phyloP scores from a whole-genome alignment of 305 asterid species.

The Fraxinus ornus region DNA sequence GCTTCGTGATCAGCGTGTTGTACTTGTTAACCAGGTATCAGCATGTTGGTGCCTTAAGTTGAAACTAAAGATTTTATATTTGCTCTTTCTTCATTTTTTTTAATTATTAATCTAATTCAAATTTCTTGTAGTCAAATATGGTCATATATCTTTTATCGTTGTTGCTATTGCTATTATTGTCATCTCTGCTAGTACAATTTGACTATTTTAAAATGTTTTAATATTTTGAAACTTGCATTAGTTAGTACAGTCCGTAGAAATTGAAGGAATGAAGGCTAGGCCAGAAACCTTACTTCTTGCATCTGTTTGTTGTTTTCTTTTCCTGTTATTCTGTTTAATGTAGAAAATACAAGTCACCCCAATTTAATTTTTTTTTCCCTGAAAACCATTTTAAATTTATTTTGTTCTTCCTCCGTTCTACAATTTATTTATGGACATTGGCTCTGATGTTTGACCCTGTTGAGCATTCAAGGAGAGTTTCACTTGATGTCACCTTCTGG shows the following conservation, averaged over 20 bases:
- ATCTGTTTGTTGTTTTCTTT: background rate
- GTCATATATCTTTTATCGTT: background rate
- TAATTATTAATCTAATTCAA: background rate
- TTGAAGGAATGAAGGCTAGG: background rate
- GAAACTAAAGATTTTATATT: background rate
- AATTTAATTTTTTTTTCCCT: background rate
- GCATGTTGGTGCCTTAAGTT: background rate
- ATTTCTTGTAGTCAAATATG: background rate
- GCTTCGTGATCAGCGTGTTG: constrained; percentile 98
- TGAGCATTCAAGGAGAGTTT: background rate
- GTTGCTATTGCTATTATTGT: background rate
- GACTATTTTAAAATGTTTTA: background rate
- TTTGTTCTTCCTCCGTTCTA: background rate
- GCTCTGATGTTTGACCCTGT: background rate
- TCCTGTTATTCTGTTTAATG: background rate
- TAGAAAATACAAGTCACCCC: background rate
- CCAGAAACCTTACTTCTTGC: background rate
- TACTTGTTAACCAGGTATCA: constrained; percentile 89
- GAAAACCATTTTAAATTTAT: background rate
- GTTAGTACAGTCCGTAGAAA: background rate
- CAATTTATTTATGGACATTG: background rate
- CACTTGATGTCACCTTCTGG: constrained; percentile 1
- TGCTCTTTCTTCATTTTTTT: background rate
- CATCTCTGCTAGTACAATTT: background rate
- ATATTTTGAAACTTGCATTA: background rate